Conservation (phyloP, 192 early-diverging fungal species). For the Phlyctochytrium arcticum region DNA sequence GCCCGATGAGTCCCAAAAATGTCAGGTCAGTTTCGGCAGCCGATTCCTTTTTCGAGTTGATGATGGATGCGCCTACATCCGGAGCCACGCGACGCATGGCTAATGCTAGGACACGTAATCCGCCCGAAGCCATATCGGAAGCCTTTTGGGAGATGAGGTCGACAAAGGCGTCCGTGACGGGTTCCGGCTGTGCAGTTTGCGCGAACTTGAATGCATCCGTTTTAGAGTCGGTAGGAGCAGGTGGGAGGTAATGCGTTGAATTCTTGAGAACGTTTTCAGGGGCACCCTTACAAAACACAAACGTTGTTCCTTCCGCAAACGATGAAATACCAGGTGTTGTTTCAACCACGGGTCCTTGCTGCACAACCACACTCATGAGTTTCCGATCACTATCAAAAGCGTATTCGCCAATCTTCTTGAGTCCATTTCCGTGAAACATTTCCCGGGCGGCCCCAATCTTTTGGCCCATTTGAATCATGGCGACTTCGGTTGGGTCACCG, state of each 20-base stretch:
- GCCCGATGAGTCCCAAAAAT: slow-evolving; percentile 87
- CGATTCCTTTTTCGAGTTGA: slow-evolving; percentile 48
- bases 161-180: slow-evolving; percentile 59
- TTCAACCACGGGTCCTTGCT: slow-evolving; percentile 16
- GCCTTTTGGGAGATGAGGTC: slow-evolving; percentile 57
- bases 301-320: slow-evolving; percentile 31
- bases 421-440: slow-evolving; percentile 53
- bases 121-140: slow-evolving; percentile 74
- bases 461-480: slow-evolving; percentile 78
- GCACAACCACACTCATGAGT: slow-evolving; percentile 85
- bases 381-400: slow-evolving; percentile 94
- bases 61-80: slow-evolving; percentile 49
- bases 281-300: slow-evolving; percentile 85
- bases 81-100: slow-evolving; percentile 66
- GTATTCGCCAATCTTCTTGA: slow-evolving; percentile 74
- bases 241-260: slow-evolving; percentile 59
- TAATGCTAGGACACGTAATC: slow-evolving; percentile 85
- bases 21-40: slow-evolving; percentile 70
- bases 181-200: slow-evolving; percentile 15
- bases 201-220: slow-evolving; percentile 33
- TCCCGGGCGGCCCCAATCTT: slow-evolving; percentile 73
- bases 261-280: slow-evolving; percentile 81
- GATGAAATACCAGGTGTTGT: background rate
- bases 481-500: slow-evolving; percentile 97
- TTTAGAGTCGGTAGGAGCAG: slow-evolving; percentile 8